A percentile compares a stretch with the other conserved stretches of the same genome.
Conservation (phyloP, 2,329 filamentous ascomycete species). For the Teratosphaeria pseudoeucalypti region DNA sequence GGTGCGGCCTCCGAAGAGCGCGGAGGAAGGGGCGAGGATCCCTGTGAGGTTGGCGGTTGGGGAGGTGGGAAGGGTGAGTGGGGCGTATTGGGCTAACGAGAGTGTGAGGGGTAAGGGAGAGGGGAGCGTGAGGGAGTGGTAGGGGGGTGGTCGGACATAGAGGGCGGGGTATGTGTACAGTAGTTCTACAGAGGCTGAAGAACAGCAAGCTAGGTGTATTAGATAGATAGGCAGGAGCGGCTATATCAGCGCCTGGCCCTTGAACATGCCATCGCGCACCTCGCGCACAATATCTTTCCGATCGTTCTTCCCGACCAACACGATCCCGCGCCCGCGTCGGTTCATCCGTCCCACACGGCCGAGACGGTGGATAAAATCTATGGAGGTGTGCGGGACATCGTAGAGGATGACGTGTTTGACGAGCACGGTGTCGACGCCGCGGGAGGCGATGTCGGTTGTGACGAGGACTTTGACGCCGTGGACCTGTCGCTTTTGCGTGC, state of each 20-base stretch:
- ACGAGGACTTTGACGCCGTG: conserved; percentile 83
- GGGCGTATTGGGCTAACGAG: conserved; percentile 28
- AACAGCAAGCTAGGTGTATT: neutral
- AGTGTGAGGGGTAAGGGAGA: conserved; percentile 21
- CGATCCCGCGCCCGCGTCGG: conserved; percentile 75
- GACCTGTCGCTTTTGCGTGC: conserved; percentile 32
- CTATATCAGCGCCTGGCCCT: conserved; percentile 37
- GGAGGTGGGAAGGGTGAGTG: conserved; percentile 24
- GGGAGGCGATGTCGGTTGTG: conserved; percentile 81
- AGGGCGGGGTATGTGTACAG: neutral
- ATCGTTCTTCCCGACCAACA: conserved; percentile 82
- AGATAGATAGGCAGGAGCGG: neutral
- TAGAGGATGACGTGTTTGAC: conserved; percentile 89
- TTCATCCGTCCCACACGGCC: conserved; percentile 90
- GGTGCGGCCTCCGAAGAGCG: conserved; percentile 22
- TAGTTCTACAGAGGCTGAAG: neutral
- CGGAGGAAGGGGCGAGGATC: conserved; percentile 27
- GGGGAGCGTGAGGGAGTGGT: conserved; percentile 25
- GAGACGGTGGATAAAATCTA: conserved; percentile 95
- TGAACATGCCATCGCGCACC: conserved; percentile 64
- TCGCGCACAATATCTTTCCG: conserved; percentile 83
- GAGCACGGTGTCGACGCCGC: conserved; percentile 87
- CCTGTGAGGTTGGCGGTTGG: conserved; percentile 26
- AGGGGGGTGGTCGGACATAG: conserved; percentile 9
- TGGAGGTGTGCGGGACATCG: conserved; percentile 94